phyloP scores from a whole-genome alignment of 176 grass and related monocot genomes.

The Musa schizocarpa region DNA sequence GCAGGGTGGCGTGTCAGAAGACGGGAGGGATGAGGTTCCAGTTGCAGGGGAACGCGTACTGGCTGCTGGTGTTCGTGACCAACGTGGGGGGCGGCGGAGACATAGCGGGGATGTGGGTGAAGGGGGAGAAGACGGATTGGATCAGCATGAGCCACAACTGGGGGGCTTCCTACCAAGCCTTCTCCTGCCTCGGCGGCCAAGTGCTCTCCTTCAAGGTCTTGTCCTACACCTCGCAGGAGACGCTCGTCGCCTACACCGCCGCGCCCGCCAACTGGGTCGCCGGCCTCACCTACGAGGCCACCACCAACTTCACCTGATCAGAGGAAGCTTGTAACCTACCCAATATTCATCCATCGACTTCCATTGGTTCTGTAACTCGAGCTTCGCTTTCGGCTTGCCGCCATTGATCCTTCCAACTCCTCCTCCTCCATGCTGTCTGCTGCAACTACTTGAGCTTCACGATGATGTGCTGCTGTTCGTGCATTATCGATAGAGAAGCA shows the following conservation, averaged over 20 bases:
- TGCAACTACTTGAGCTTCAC: too few species aligned
- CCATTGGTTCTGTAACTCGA: too few species aligned
- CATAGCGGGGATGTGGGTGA: conserved; percentile 20
- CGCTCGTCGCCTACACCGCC: conserved; percentile 33
- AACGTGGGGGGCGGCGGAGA: conserved; percentile 60
- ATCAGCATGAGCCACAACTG: conserved; percentile 39
- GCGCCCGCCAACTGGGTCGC: conserved; percentile 26
- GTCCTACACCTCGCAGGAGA: conserved; percentile 28
- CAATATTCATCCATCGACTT: too few species aligned
- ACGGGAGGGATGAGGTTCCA: conserved; percentile 18
- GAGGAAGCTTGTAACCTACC: too few species aligned
- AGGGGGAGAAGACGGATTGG: conserved; percentile 9
- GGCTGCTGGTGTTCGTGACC: conserved; percentile 40
- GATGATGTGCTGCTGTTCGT: too few species aligned
- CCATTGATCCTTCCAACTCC: too few species aligned
- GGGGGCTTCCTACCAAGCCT: conserved; percentile 48
- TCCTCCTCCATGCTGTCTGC: too few species aligned
- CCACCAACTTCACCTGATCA: conserved; percentile 34
- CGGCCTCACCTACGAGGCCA: conserved; percentile 55
- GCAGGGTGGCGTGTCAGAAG: too few species aligned
- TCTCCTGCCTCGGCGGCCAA: conserved; percentile 20
- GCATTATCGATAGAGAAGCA: too few species aligned
- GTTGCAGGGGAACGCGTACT: conserved; percentile 55
- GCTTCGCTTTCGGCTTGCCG: too few species aligned
- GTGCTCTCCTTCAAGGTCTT: conserved; percentile 33